phyloP scores from a whole-genome alignment of 2,329 filamentous ascomycete genomes.

The Hortaea sp. region DNA sequence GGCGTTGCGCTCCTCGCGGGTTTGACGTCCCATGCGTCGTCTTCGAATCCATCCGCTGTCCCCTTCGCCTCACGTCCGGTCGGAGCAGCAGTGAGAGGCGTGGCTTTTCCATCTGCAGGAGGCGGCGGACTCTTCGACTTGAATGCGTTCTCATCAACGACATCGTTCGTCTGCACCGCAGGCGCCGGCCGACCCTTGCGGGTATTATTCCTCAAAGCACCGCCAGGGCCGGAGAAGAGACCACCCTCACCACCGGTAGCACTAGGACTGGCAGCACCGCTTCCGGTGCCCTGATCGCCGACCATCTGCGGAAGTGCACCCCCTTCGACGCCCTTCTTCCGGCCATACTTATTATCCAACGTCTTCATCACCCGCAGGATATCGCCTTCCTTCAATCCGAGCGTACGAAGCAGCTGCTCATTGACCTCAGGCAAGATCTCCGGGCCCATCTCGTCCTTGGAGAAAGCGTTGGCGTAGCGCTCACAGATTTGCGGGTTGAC shows the following conservation, averaged over 20 bases:
- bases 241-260: conserved; percentile 42
- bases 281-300: conserved; percentile 36
- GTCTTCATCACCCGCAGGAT: conserved; percentile 90
- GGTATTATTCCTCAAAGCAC: conserved; percentile 84
- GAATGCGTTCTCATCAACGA: conserved; percentile 80
- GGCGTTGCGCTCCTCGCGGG: conserved; percentile 51
- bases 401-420: conserved; percentile 66
- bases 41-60: conserved; percentile 63
- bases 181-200: conserved; percentile 83
- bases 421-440: conserved; percentile 85
- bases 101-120: conserved; percentile 8
- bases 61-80: conserved; percentile 32
- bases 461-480: conserved; percentile 81
- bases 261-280: conserved; percentile 42
- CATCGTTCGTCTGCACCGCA: conserved; percentile 73
- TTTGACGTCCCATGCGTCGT: conserved; percentile 96
- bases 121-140: conserved; percentile 45
- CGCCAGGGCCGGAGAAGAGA: conserved; percentile 88
- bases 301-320: not conserved
- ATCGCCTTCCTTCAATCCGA: conserved; percentile 93
- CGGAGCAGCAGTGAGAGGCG: conserved; percentile 28
- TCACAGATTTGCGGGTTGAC: conserved; percentile 90
- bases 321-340: conserved; percentile 32
- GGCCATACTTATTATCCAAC: conserved; percentile 69
- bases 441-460: conserved; percentile 90